Evolutionary conservation across 2,329 filamentous ascomycete genomes (phyloP).

Genomic region (Calonectria pteridis): DNA sequence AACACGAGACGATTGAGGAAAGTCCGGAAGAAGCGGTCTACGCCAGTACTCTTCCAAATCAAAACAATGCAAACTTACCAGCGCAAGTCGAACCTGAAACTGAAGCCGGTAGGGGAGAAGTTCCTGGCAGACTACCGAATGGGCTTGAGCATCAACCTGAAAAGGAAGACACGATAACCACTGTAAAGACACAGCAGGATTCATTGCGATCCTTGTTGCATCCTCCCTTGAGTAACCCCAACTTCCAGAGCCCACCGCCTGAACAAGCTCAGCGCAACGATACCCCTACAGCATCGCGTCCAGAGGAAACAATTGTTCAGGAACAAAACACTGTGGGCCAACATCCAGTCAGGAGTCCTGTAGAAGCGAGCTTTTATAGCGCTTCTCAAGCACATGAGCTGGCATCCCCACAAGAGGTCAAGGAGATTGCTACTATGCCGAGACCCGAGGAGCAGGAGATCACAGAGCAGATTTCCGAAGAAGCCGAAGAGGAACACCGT

Average conservation of each 20-base stretch:
- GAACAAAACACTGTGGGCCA: neutral
- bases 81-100: neutral
- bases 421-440: neutral
- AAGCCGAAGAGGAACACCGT: neutral
- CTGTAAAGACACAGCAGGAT: slow-evolving; percentile 8
- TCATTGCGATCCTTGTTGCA: slow-evolving; percentile 17
- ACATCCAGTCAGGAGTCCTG: neutral
- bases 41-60: neutral
- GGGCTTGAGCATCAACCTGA: neutral
- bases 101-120: neutral
- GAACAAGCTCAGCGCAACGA: neutral
- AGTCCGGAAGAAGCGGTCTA: neutral
- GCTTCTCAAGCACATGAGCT: neutral
- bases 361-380: neutral
- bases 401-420: neutral
- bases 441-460: neutral
- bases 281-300: neutral
- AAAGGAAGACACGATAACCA: neutral
- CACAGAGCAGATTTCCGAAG: neutral
- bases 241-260: neutral
- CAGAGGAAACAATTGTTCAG: neutral
- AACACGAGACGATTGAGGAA: slow-evolving; percentile 22
- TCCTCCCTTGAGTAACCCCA: neutral
- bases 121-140: neutral
- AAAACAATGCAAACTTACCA: neutral